Conservation (phyloP, 78 protist genomes). For the Creolimax fragrantissima region DNA sequence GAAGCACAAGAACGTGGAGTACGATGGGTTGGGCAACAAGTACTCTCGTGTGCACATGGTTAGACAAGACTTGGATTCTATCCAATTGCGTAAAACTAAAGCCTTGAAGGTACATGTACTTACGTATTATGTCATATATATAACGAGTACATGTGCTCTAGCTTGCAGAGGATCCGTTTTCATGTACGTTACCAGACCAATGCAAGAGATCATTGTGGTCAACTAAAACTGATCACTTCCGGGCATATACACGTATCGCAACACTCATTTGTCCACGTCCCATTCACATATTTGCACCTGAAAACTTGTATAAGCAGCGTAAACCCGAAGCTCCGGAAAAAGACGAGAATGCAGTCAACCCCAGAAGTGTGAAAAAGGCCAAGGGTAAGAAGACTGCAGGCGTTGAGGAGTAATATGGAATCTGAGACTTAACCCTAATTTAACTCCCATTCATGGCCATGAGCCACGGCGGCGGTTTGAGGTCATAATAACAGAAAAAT, state of each 20-base stretch:
- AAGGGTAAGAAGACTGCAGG: neutral
- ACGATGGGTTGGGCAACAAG: neutral
- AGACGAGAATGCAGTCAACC: neutral
- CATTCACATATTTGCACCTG: too few species aligned
- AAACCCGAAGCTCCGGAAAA: neutral
- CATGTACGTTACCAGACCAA: too few species aligned
- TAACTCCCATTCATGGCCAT: too few species aligned
- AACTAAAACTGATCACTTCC: too few species aligned
- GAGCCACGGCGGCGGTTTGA: too few species aligned
- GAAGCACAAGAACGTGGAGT: slow-evolving; percentile 25
- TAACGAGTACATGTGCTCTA: neutral
- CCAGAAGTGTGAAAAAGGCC: neutral
- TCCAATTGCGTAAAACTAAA: slow-evolving; percentile 31
- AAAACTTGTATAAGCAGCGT: neutral
- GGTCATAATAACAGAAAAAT: too few species aligned
- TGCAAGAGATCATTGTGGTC: too few species aligned
- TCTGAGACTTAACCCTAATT: too few species aligned
- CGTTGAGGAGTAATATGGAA: too few species aligned
- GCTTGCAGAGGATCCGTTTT: too few species aligned
- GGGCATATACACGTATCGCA: too few species aligned
- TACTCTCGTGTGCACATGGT: slow-evolving; percentile 30
- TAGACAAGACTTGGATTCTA: slow-evolving; percentile 20
- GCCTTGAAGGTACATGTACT: slow-evolving; percentile 21
- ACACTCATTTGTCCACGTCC: too few species aligned
- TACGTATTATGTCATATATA: neutral